phyloP scores from a whole-genome alignment of 2,329 filamentous ascomycete species.

The Penicillium brevicompactum region DNA sequence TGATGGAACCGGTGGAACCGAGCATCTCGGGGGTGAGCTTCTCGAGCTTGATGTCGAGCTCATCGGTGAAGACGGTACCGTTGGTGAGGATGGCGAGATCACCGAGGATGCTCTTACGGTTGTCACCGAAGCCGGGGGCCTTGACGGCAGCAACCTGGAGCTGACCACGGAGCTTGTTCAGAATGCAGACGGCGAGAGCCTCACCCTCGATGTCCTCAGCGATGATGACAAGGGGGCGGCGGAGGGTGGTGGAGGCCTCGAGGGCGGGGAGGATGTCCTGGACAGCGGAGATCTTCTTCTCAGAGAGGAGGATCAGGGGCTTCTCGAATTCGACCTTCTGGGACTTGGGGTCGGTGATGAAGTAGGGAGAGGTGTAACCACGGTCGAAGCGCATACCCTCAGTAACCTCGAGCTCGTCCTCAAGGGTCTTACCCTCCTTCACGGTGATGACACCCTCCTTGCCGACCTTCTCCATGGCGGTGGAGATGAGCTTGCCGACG shows the following conservation, averaged over 20 bases:
- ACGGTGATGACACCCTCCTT: conserved; percentile 99
- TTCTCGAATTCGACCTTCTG: conserved; percentile 99
- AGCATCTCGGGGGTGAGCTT: conserved; percentile 96
- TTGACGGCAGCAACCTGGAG: conserved; percentile 98
- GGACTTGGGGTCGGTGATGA: conserved; percentile 98
- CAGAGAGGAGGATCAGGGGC: conserved; percentile 94
- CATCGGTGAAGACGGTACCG: conserved; percentile 95
- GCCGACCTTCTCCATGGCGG: conserved; percentile 99
- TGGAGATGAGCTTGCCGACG: conserved; percentile 94
- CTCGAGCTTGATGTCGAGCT: conserved; percentile 98
- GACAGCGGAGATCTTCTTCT: conserved; percentile 99
- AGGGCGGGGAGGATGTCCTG: conserved; percentile 98
- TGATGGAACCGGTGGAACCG: conserved; percentile 95
- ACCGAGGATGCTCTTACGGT: conserved; percentile 99
- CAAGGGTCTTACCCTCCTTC: conserved; percentile 99
- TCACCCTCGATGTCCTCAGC: conserved; percentile 99
- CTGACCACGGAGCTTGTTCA: conserved; percentile 99
- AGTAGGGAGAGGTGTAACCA: conserved; percentile 97
- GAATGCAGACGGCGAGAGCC: conserved; percentile 96
- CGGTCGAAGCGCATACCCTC: conserved; percentile 99
- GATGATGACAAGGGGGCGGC: conserved; percentile 95
- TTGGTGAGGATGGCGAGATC: conserved; percentile 96
- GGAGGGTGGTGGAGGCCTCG: conserved; percentile 92
- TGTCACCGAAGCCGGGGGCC: conserved; percentile 98
- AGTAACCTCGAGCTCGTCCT: conserved; percentile 96